Evolutionary conservation across 208 protist species (phyloP).

Genomic region (Leishmania aethiopica): DNA sequence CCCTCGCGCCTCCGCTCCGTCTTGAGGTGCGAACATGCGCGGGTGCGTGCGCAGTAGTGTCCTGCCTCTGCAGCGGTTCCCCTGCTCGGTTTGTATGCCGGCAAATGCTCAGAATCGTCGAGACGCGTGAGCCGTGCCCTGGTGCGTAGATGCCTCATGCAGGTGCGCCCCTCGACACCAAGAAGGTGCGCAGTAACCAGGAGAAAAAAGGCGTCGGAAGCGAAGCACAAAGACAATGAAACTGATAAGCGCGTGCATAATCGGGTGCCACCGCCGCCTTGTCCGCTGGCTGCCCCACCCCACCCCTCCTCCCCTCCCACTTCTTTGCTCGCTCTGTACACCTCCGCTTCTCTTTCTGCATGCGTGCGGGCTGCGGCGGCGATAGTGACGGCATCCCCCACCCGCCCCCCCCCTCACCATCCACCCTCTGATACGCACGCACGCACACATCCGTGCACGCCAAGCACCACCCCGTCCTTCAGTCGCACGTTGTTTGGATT

Average conservation of each 20-base stretch:
- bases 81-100: background rate
- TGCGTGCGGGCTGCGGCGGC: background rate
- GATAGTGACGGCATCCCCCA: background rate
- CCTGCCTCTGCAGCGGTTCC: background rate
- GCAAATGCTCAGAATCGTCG: background rate
- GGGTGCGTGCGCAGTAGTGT: background rate
- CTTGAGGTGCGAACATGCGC: background rate
- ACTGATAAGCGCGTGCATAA: background rate
- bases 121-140: background rate
- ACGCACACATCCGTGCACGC: background rate
- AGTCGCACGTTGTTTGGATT: background rate
- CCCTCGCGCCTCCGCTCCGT: background rate
- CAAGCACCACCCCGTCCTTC: background rate
- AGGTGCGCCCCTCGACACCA: background rate
- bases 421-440: background rate
- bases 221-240: background rate
- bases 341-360: background rate
- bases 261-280: background rate
- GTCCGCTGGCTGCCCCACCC: background rate
- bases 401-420: background rate
- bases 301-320: background rate
- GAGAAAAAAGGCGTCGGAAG: background rate
- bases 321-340: background rate
- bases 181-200: background rate
- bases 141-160: background rate